Evolutionary conservation across 2,329 filamentous ascomycete genomes (phyloP), one percentile per base, ranked within the genome.

Genomic region (Coniella lustricola): DNA sequence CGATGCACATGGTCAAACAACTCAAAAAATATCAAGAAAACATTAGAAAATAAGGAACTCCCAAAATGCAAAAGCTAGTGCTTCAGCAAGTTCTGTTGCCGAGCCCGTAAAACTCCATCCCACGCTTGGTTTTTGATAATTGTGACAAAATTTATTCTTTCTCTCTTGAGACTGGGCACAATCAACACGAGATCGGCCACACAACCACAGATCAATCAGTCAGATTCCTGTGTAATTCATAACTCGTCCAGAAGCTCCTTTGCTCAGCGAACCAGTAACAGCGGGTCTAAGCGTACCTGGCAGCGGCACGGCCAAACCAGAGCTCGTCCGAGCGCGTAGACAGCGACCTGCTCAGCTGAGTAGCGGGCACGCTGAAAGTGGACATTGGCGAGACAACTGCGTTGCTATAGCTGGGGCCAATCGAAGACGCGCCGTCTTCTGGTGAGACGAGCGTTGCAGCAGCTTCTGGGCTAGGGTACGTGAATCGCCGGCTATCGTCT

Each of bases 291-390:
- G 56, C 53, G 25, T 56, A 57, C n/a, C 57, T 50, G 12, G 29
- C 40, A 25, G 29, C 17, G 17, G 13, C 52, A 17, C 49, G 49
- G 2, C 54, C 54, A 18, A 66, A 56, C 48, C 62, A 71, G 3
- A 71, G 56, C 54, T 72, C 70, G 21, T 72, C 70, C 2, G 69
- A 71, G 47, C 69, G 60, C 4, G 66, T 70, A 7, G 70, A 67
- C 55, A 66, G 52, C 0, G 62, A 63, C 44, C 69, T 61, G 16
- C 61, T 61, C 7, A 67, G 55, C 36, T 57, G 57, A 16, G 54
- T 58, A 2, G 53, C 39, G 7, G 60, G 55, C 51, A 59, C 57
- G 10, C 55, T 60, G 29, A 57, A 57, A 5, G 64, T 62, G 10
- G 66, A 63, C n/a, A 71, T 54, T 3, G 68, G 68, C 31, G 69